phyloP scores from a whole-genome alignment of 345 rosid species.

The Lumnitzera littorea region DNA sequence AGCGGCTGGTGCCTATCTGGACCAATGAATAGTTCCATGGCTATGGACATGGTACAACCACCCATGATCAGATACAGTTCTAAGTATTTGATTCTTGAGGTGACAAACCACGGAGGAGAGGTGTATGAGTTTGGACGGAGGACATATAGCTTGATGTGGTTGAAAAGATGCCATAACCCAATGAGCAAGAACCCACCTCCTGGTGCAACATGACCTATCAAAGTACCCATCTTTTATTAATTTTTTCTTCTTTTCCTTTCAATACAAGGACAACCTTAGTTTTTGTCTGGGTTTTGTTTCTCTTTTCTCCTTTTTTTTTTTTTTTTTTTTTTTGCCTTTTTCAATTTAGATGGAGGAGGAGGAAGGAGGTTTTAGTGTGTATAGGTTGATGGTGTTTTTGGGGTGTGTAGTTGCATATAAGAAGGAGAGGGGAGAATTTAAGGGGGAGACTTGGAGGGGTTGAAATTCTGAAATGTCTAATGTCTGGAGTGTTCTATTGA shows the following conservation, averaged over 20 bases:
- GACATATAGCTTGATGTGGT: constrained; percentile 52
- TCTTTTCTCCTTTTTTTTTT: too few relatives aligned
- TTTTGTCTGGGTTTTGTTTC: too few relatives aligned
- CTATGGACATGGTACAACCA: constrained; percentile 47
- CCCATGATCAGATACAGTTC: constrained; percentile 61
- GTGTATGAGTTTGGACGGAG: constrained; percentile 43
- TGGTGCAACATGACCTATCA: constrained; percentile 72
- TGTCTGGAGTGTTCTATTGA: too few relatives aligned
- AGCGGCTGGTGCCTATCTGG: constrained; percentile 73
- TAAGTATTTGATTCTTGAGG: constrained; percentile 36
- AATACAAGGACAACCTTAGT: neutral
- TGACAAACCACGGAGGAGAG: constrained; percentile 57
- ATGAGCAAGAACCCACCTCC: constrained; percentile 55
- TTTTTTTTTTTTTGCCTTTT: too few relatives aligned
- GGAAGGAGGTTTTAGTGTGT: too few relatives aligned
- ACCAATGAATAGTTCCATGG: constrained; percentile 76
- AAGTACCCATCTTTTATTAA: constrained; percentile 47
- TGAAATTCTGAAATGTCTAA: too few relatives aligned
- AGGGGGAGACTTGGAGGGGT: too few relatives aligned
- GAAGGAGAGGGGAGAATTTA: too few relatives aligned
- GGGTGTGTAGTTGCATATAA: too few relatives aligned
- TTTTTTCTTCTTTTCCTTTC: neutral
- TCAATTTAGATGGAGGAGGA: too few relatives aligned
- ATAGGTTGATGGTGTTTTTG: too few relatives aligned
- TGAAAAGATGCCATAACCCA: constrained; percentile 79